phyloP scores from a whole-genome alignment of 176 grass and related monocot genomes.

The Miscanthus lutarioriparius region DNA sequence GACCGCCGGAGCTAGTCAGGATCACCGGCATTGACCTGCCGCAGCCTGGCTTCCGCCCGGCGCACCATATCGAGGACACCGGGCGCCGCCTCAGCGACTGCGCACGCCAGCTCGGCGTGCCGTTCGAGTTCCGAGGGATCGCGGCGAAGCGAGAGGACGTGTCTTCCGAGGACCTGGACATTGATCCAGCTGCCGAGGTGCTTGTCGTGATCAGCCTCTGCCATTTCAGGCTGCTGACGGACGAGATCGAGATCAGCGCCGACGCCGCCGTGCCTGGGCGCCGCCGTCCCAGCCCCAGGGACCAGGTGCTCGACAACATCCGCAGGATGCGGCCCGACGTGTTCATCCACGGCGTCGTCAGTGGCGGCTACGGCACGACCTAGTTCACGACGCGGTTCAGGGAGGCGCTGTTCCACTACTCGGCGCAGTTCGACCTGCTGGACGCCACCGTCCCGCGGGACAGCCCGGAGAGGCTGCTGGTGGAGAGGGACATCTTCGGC shows the following conservation, averaged over 20 bases:
- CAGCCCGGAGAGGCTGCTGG: constrained; percentile 24
- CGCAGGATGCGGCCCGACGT: constrained; percentile 45
- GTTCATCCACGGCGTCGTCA: constrained; percentile 52
- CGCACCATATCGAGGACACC: constrained; percentile 42
- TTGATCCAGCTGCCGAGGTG: constrained; percentile 26
- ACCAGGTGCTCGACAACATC: constrained; percentile 41
- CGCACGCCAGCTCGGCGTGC: too few species aligned
- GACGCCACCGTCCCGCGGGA: constrained; percentile 11
- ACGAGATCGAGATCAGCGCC: constrained; percentile 20
- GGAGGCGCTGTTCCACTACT: constrained; percentile 44
- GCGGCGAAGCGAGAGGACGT: constrained; percentile 43
- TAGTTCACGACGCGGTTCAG: constrained; percentile 54
- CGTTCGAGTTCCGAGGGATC: constrained; percentile 45
- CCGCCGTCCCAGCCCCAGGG: neutral
- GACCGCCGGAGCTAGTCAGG: constrained; percentile 40
- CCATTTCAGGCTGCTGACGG: constrained; percentile 41
- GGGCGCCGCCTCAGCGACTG: too few species aligned
- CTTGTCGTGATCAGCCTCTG: constrained; percentile 44
- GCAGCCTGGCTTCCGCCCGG: constrained; percentile 53
- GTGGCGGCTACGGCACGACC: constrained; percentile 33
- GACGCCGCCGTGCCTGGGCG: neutral
- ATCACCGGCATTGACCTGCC: constrained; percentile 55
- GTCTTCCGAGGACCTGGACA: constrained; percentile 5
- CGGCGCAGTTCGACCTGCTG: constrained; percentile 45
- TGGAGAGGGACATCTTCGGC: constrained; percentile 40